These are phyloP conservation scores for Naematelia aurantialba DNA, from an alignment of 768 basidiomycete genomes.

Conservation along the genomic window DNA sequence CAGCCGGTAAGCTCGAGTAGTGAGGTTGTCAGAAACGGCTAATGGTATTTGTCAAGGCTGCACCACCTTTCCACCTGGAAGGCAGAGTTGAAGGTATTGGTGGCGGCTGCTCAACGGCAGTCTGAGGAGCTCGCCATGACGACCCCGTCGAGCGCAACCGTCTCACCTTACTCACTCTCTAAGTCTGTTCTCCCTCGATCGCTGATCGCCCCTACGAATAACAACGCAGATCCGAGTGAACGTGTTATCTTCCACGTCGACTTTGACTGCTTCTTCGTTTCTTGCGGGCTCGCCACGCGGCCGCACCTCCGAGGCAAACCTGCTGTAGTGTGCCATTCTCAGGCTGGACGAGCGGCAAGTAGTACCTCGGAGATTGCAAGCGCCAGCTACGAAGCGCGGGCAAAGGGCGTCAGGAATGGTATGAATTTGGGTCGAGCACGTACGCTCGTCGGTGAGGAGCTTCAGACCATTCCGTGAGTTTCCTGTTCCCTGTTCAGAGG, in stretches of 20 bases:
- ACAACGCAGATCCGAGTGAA: constrained; percentile 48
- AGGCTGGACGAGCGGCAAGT: constrained; percentile 68
- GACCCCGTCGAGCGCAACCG: constrained; percentile 18
- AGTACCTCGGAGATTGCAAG: constrained; percentile 89
- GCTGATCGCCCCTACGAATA: neutral
- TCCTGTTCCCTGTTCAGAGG: neutral
- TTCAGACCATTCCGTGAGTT: constrained; percentile 55
- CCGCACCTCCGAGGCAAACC: constrained; percentile 83
- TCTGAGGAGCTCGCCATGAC: constrained; percentile 41
- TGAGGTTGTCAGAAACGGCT: neutral
- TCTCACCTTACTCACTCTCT: constrained; percentile 32
- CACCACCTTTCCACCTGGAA: constrained; percentile 93
- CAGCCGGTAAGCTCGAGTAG: constrained; percentile 39
- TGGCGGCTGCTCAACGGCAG: constrained; percentile 72
- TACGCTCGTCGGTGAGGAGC: constrained; percentile 36
- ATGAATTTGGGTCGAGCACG: constrained; percentile 62
- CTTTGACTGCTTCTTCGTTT: constrained; percentile 96
- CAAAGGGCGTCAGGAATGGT: constrained; percentile 82
- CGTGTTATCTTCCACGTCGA: constrained; percentile 55
- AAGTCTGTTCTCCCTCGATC: constrained; percentile 36
- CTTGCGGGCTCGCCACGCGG: constrained; percentile 74
- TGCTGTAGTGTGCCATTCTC: constrained; percentile 92
- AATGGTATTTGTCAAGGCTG: constrained; percentile 56
- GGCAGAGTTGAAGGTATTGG: constrained; percentile 74
- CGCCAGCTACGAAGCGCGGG: constrained; percentile 87